Evolutionary conservation across 148 eudicot species (phyloP), one percentile per base, ranked within the genome.

Genomic region (Arctostaphylos glauca): DNA sequence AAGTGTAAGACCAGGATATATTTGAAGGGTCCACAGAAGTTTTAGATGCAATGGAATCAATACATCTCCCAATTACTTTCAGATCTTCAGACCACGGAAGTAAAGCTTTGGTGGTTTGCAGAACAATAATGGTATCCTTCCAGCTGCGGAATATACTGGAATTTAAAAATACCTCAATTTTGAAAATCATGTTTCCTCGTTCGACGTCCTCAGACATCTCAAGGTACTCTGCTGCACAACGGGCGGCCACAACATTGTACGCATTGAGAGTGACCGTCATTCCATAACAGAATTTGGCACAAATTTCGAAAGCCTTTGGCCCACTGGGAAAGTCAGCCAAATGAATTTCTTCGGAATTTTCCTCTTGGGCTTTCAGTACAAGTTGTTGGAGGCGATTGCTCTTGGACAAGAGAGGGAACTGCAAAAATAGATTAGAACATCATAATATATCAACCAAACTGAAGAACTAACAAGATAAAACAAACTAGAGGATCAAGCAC

Each of bases 201-300:
- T 95, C 98, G 71, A 91, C 83, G 49, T 92, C 94, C 79, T 95
- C 98, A 13, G 89, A 89, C 98, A 95, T 95, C 77, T 86, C 94
- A 19, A 95, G 98, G 87, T 90, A 92, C 90, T 93, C 98, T 4
- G 98, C 94, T 23, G 91, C 95, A 89, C 98, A 95, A 71, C 98
- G 94, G 44, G 97, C 93, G 78, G 97, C 94, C 21, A 91, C 97
- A 1, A 95, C 93, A 83, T 92, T 95, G 92, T 93, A 91, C 38
- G 98, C 88, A 85, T 92, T 92, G 38, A 95, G 93, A 78, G 97
- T 93, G 44, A 95, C 95, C 2, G 88, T 87, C 84, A 95, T 88
- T 23, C 98, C 98, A 70, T 94, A 94, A 85, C 96, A 94, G 89
- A 94, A 94, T 79, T 93, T 94, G 81, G 95, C 95, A 83, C 96